phyloP scores from a whole-genome alignment of 1,284 basidiomycete species.

The Naganishia sp. region DNA sequence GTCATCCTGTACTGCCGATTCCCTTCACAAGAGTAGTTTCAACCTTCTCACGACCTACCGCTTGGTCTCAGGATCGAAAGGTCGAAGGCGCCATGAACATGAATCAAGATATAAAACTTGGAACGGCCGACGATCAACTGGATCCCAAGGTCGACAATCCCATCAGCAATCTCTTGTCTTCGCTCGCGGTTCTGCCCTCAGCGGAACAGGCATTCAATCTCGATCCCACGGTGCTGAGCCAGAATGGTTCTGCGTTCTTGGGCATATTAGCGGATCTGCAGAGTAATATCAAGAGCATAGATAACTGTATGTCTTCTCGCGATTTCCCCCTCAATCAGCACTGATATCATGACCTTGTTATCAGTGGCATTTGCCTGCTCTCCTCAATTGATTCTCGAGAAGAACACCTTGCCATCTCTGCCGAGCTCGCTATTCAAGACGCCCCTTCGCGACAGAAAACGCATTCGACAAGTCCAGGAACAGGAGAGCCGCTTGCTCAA shows the following conservation, averaged over 20 bases:
- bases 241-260: slow-evolving; percentile 23
- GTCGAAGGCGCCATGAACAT: not conserved
- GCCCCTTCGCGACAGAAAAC: slow-evolving; percentile 27
- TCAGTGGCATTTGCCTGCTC: slow-evolving; percentile 13
- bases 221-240: slow-evolving; percentile 2
- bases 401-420: slow-evolving; percentile 2
- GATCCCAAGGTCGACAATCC: slow-evolving; percentile 1
- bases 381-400: slow-evolving; percentile 3
- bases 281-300: slow-evolving; percentile 17
- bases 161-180: slow-evolving; percentile 17
- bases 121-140: not conserved
- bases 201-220: slow-evolving; percentile 16
- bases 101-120: not conserved
- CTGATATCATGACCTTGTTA: not conserved
- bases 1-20: not conserved
- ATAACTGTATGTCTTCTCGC: slow-evolving; percentile 5
- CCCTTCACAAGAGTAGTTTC: not conserved
- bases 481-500: slow-evolving; percentile 14
- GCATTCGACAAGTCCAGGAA: slow-evolving; percentile 20
- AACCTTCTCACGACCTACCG: too few species aligned
- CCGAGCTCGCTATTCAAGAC: slow-evolving; percentile 25
- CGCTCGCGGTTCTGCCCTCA: slow-evolving; percentile 15
- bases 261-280: slow-evolving; percentile 12
- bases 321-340: too few species aligned
- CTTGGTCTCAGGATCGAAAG: not conserved